Conservation (phyloP, 2,329 filamentous ascomycete genomes). For the Fusarium kyushuense region DNA sequence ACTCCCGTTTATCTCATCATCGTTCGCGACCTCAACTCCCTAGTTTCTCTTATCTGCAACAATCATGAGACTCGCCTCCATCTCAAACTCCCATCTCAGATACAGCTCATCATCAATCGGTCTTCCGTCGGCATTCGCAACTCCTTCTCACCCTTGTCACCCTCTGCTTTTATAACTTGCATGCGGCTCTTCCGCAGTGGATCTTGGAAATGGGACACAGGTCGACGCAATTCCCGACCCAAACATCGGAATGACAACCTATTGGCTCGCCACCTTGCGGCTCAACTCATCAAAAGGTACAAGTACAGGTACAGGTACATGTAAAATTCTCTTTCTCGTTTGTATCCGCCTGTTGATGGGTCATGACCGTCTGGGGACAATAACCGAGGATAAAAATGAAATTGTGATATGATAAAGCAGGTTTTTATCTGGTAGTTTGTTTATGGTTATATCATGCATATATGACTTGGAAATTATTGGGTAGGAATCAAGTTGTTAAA, state of each 20-base stretch:
- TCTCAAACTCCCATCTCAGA: conserved; percentile 32
- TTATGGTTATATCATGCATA: conserved; percentile 4
- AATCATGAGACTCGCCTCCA: conserved; percentile 12
- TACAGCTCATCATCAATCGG: conserved; percentile 38
- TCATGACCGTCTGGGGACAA: conserved; percentile 10
- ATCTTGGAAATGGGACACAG: conserved; percentile 35
- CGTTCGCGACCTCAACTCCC: neutral
- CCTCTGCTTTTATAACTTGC: neutral
- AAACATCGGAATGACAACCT: conserved; percentile 11
- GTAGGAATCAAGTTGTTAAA: neutral
- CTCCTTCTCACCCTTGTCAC: neutral
- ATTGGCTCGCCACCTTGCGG: conserved; percentile 40
- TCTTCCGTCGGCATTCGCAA: conserved; percentile 45
- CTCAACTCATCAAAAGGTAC: conserved; percentile 10
- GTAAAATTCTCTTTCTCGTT: neutral
- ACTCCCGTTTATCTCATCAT: conserved; percentile 7
- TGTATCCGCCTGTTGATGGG: conserved; percentile 10
- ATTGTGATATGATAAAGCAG: conserved; percentile 1
- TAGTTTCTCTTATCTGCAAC: conserved; percentile 1
- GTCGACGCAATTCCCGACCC: conserved; percentile 41
- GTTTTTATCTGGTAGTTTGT: neutral
- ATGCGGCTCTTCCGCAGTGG: conserved; percentile 47
- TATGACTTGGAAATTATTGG: neutral
- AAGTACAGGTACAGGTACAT: neutral
- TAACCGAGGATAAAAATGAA: conserved; percentile 46